Base-by-base conservation (phyloP, 805 yeast genomes). In the Sungouiozyma ichnusensis region DNA sequence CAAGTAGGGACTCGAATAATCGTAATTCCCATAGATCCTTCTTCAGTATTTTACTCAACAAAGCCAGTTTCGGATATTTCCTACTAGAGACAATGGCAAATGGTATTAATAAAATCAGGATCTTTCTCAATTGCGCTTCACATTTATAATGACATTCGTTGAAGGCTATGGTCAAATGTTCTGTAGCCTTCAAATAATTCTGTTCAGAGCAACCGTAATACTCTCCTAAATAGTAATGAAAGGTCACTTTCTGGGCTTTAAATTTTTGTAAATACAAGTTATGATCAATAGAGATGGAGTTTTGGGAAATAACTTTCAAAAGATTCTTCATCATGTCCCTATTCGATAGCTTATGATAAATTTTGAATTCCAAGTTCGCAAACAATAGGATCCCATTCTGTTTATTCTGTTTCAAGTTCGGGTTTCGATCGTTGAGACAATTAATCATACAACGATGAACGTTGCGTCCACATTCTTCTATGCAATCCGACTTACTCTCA, bases 391-490 rank as follows among this genome's bases (percentile, higher is more conserved):
- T 78, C 39, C 80, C 83, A 48, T 63, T 60, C 52, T 79, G 71
- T 54, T 83, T 81, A 46, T 81, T 74, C 13, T 52, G 51, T 0
- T 37, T 39, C 16, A 59, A 38, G 20, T 72, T 73, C n/a, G 75
- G 72, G 46, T 77, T 77, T 44, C 88, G 72, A 60, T 87, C 96
- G 48, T 83, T 84, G 36, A 87, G 66, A 47, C 94, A 84, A 3
- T 82, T 56, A 44, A 81, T 84, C 63, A 85, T 82, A 5, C 88
- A 74, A 45, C 77, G 71, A 58, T 85, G 86, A 42, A 86, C 68
- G 2, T 80, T 70, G 46, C 78, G 66, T 0, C 85, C 79, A 35
- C 84, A 72, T 39, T 48, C 61, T 48, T 76, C 57, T 44, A 68
- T 71, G 16, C 18, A 34, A 13, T 20, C 33, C 11, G 14, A 11